Conservation (phyloP, 169 alveolate genomes). For the Fabrea salina region DNA sequence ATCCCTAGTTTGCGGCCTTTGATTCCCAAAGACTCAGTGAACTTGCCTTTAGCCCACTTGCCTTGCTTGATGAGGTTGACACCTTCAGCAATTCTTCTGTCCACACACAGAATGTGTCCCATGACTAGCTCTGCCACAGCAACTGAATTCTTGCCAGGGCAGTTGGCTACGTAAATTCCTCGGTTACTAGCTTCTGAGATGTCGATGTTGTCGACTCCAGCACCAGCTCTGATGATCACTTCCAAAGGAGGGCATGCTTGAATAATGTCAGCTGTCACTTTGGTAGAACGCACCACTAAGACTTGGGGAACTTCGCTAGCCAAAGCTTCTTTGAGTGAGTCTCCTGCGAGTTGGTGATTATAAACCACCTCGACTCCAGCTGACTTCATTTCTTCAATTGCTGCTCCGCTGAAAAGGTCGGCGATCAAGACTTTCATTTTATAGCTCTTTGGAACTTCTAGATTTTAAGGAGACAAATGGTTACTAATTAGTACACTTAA, state of each 20-base stretch:
- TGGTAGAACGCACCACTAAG: constrained; percentile 58
- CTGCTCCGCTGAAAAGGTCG: constrained; percentile 48
- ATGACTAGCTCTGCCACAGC: constrained; percentile 87
- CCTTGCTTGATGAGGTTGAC: constrained; percentile 42
- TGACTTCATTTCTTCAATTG: constrained; percentile 38
- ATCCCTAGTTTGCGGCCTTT: constrained; percentile 64
- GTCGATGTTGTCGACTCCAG: constrained; percentile 78
- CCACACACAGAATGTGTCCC: constrained; percentile 65
- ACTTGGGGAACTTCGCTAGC: constrained; percentile 5
- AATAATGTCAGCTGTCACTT: constrained; percentile 50
- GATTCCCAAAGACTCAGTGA: constrained; percentile 54
- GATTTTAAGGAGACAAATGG: too few relatives aligned
- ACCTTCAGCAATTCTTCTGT: constrained; percentile 59
- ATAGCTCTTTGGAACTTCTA: too few relatives aligned
- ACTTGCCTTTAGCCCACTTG: constrained; percentile 38
- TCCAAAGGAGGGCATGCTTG: constrained; percentile 49
- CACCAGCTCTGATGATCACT: constrained; percentile 78
- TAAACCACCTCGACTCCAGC: constrained; percentile 40
- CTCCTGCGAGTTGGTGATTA: constrained; percentile 43
- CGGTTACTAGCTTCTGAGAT: constrained; percentile 50
- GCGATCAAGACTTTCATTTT: constrained; percentile 47
- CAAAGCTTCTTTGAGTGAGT: constrained; percentile 39
- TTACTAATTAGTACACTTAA: too few relatives aligned
- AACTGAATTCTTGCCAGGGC: constrained; percentile 86
- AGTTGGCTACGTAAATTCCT: constrained; percentile 71